Evolutionary conservation across 2,329 filamentous ascomycete genomes (phyloP).

Genomic region (Tolypocladium sp.): DNA sequence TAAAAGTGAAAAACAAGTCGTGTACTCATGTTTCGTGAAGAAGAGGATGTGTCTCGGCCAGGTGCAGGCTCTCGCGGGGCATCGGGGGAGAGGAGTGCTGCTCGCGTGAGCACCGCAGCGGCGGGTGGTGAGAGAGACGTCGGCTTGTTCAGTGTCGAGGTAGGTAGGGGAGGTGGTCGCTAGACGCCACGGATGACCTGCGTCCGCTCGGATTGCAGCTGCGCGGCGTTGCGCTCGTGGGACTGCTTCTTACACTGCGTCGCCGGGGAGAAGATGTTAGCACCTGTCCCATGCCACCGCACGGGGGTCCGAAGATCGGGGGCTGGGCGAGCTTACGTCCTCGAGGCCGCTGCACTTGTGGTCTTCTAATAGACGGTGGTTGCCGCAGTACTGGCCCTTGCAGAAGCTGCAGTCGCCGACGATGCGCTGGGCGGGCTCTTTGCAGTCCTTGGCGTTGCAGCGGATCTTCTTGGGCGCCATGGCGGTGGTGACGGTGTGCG

Average conservation of each 20-base stretch:
- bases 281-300: not conserved
- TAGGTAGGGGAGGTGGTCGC: not conserved
- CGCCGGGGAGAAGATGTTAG: slow-evolving; percentile 5
- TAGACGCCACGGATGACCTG: slow-evolving; percentile 87
- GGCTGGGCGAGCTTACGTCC: slow-evolving; percentile 49
- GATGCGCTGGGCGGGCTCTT: slow-evolving; percentile 78
- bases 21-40: slow-evolving; percentile 8
- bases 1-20: slow-evolving; percentile 4
- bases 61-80: not conserved
- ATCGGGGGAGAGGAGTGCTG: not conserved
- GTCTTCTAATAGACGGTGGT: slow-evolving; percentile 86
- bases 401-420: slow-evolving; percentile 96
- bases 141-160: not conserved
- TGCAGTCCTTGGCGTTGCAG: slow-evolving; percentile 86
- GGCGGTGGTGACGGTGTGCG: not conserved
- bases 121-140: not conserved
- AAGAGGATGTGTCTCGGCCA: not conserved
- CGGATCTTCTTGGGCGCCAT: slow-evolving; percentile 71
- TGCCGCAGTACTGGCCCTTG: slow-evolving; percentile 86
- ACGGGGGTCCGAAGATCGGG: not conserved
- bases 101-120: not conserved
- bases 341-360: slow-evolving; percentile 90
- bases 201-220: slow-evolving; percentile 86
- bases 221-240: slow-evolving; percentile 86
- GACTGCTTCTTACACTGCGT: slow-evolving; percentile 87